Evolutionary conservation across 371 early-diverging fungal species (phyloP).

Genomic region (Apophysomyces elegans): DNA sequence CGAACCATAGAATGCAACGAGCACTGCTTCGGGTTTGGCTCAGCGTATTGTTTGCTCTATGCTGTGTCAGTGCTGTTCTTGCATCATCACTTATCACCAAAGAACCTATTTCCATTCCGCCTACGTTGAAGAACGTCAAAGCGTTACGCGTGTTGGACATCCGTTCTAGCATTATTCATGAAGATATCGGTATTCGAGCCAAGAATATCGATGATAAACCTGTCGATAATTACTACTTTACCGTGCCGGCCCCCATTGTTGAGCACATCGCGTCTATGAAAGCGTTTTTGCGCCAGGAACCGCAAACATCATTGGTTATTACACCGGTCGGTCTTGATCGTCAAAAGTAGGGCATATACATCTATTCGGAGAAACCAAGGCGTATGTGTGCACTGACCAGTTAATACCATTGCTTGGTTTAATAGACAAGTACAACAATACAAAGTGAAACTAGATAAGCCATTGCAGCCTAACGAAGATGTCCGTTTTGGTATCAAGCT

Average conservation of each 20-base stretch:
- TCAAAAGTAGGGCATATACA: constrained; percentile 33
- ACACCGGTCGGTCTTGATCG: constrained; percentile 40
- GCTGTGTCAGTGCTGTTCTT: constrained; percentile 8
- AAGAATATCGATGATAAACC: constrained; percentile 52
- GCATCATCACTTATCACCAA: constrained; percentile 20
- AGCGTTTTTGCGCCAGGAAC: constrained; percentile 57
- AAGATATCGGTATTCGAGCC: constrained; percentile 62
- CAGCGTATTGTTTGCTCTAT: constrained; percentile 17
- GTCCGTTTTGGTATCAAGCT: constrained; percentile 69
- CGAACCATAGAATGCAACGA: constrained; percentile 7
- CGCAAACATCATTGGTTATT: constrained; percentile 46
- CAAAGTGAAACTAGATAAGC: constrained; percentile 60
- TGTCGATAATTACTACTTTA: constrained; percentile 59
- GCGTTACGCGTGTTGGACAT: constrained; percentile 69
- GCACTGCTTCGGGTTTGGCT: constrained; percentile 13
- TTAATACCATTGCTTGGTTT: not conserved
- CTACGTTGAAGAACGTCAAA: constrained; percentile 61
- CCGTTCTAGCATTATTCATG: constrained; percentile 62
- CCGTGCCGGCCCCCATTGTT: constrained; percentile 40
- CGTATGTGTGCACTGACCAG: not conserved
- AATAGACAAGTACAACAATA: constrained; percentile 60
- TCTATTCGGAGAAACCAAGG: not conserved
- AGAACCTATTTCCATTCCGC: constrained; percentile 35
- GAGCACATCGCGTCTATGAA: constrained; percentile 48
- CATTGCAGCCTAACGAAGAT: constrained; percentile 68